Evolutionary conservation across 2,329 filamentous ascomycete species (phyloP).

Genomic region (Fusarium scirpi): DNA sequence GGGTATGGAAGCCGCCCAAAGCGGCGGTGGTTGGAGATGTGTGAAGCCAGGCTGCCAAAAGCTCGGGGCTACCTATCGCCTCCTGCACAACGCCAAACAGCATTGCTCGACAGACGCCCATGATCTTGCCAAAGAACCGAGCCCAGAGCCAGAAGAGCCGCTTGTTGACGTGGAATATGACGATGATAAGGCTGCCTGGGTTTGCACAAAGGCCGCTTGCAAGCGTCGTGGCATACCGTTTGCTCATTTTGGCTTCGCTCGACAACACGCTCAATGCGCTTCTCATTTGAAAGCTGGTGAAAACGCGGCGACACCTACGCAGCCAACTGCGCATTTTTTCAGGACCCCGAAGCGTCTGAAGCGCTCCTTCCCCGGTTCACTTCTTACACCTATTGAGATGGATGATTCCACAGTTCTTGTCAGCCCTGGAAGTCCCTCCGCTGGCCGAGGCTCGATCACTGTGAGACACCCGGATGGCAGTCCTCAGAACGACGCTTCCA

Average conservation of each 20-base stretch:
- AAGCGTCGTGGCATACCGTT: not conserved
- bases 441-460: constrained; percentile 9
- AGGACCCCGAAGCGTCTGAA: constrained; percentile 5
- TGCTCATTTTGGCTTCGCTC: not conserved
- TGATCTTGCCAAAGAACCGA: not conserved
- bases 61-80: not conserved
- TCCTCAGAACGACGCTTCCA: not conserved
- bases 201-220: constrained; percentile 2
- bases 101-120: not conserved
- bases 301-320: not conserved
- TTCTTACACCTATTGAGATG: constrained; percentile 21
- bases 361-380: not conserved
- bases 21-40: not conserved
- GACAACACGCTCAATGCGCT: not conserved
- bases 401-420: not conserved
- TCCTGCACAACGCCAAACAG: not conserved
- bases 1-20: not conserved
- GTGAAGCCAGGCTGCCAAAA: constrained; percentile 8
- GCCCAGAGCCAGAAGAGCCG: not conserved
- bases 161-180: not conserved
- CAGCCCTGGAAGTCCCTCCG: constrained; percentile 35
- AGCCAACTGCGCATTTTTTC: not conserved
- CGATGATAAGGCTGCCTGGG: not conserved
- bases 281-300: constrained; percentile 2
- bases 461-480: not conserved